Evolutionary conservation across 192 early-diverging fungal genomes (phyloP).

Genomic region (Diversispora epigaea): DNA sequence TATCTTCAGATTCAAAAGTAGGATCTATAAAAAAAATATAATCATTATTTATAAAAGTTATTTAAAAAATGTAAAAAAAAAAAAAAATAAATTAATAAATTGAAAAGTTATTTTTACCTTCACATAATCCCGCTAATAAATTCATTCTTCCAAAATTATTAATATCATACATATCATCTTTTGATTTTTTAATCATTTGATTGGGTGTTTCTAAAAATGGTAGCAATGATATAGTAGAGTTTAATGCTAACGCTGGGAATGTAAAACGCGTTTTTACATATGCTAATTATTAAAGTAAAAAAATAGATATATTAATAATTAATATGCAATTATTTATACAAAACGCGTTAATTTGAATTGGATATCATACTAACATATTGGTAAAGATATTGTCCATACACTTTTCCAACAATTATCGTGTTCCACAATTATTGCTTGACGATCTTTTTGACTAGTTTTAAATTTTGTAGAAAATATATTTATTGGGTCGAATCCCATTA

Average conservation of each 20-base stretch:
- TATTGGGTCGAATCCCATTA: too few relatives aligned
- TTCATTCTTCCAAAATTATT: slow-evolving; percentile 55
- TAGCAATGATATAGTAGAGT: slow-evolving; percentile 37
- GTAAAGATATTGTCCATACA: too few relatives aligned
- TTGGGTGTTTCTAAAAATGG: slow-evolving; percentile 35
- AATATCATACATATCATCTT: slow-evolving; percentile 50
- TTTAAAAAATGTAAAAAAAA: not conserved
- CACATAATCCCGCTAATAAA: slow-evolving; percentile 49
- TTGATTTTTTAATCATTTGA: slow-evolving; percentile 4
- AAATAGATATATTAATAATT: slow-evolving; percentile 6
- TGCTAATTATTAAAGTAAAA: slow-evolving; percentile 8
- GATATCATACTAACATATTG: too few relatives aligned
- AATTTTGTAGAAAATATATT: too few relatives aligned
- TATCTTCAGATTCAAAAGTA: slow-evolving; percentile 21
- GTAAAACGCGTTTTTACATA: slow-evolving; percentile 40
- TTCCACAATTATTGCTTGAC: too few relatives aligned
- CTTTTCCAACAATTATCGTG: too few relatives aligned
- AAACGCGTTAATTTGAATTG: not conserved
- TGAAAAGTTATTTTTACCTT: slow-evolving; percentile 37
- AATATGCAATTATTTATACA: not conserved
- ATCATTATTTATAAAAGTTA: not conserved
- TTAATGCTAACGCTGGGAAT: slow-evolving; percentile 41
- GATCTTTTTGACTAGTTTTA: too few relatives aligned
- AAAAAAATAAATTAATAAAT: not conserved
- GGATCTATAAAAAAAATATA: slow-evolving; percentile 1